Evolutionary conservation across 2,329 filamentous ascomycete genomes (phyloP).

Genomic region (Pyrenophora teres): DNA sequence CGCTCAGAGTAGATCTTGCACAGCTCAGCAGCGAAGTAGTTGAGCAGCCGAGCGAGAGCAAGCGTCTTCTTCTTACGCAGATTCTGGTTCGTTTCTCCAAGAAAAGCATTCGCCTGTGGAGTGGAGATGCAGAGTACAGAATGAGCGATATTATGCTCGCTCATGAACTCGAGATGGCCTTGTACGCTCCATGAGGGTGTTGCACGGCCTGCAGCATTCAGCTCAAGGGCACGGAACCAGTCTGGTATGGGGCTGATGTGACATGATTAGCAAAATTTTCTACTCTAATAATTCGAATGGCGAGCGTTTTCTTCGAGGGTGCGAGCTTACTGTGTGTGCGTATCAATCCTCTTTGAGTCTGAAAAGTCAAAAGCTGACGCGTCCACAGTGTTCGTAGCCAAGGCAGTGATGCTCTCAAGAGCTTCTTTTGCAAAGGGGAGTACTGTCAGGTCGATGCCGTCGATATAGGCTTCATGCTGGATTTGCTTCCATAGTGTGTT

Average conservation of each 20-base stretch:
- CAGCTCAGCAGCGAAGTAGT: conserved; percentile 37
- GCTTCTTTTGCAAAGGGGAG: conserved; percentile 40
- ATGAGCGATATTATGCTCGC: conserved; percentile 29
- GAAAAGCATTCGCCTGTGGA: conserved; percentile 44
- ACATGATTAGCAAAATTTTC: background rate
- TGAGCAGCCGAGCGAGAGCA: conserved; percentile 44
- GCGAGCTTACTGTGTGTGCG: conserved; percentile 36
- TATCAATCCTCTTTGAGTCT: conserved; percentile 38
- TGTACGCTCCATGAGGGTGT: conserved; percentile 39
- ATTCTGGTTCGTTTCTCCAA: conserved; percentile 11
- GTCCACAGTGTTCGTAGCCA: conserved; percentile 17
- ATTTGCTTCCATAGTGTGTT: conserved; percentile 14
- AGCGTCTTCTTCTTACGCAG: conserved; percentile 31
- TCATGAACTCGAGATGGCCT: conserved; percentile 43
- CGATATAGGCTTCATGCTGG: conserved; percentile 14
- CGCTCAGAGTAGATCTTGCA: conserved; percentile 30
- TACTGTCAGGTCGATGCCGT: conserved; percentile 33
- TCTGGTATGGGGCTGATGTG: conserved; percentile 32
- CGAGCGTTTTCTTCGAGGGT: background rate
- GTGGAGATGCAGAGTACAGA: conserved; percentile 42
- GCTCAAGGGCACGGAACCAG: conserved; percentile 42
- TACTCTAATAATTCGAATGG: background rate
- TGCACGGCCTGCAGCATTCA: conserved; percentile 39
- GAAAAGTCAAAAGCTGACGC: conserved; percentile 14
- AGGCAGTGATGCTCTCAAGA: conserved; percentile 31